Evolutionary conservation across 768 basidiomycete species (phyloP).

Genomic region (Cubamyces sp.): DNA sequence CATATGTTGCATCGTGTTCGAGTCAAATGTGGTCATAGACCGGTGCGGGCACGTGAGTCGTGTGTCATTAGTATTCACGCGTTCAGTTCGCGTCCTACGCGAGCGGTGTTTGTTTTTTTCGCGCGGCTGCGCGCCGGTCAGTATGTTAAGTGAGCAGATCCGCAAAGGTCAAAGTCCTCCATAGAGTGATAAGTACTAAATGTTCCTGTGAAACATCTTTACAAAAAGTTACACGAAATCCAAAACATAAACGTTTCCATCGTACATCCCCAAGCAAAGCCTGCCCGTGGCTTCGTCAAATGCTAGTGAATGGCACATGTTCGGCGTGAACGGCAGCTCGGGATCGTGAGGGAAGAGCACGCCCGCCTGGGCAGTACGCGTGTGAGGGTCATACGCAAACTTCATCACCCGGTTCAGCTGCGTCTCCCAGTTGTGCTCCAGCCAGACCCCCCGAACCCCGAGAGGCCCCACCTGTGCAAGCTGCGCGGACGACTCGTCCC

Average conservation of each 20-base stretch:
- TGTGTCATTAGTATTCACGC: conserved; percentile 7
- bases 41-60: conserved; percentile 22
- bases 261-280: conserved; percentile 53
- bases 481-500: conserved; percentile 30
- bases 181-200: no score
- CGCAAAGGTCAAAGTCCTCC: no score
- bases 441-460: conserved; percentile 56
- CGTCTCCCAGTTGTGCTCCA: conserved; percentile 53
- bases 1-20: conserved; percentile 10
- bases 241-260: conserved; percentile 57
- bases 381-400: conserved; percentile 36
- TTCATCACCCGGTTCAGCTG: conserved; percentile 55
- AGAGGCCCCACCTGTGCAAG: conserved; percentile 38
- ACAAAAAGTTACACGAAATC: conserved; percentile 34
- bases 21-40: conserved; percentile 19
- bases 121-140: not conserved
- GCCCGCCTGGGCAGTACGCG: conserved; percentile 30
- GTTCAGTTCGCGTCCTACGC: not conserved
- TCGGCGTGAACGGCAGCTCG: conserved; percentile 55
- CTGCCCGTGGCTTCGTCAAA: conserved; percentile 62
- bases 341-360: conserved; percentile 50
- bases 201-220: no score
- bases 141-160: not conserved
- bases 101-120: not conserved
- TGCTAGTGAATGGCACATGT: conserved; percentile 48